Percentiles rank a stretch among this genome's conserved stretches.
These are phyloP conservation scores for Populus hybrid DNA, from an alignment of 441 rosid genomes.

Conservation along the genomic window DNA sequence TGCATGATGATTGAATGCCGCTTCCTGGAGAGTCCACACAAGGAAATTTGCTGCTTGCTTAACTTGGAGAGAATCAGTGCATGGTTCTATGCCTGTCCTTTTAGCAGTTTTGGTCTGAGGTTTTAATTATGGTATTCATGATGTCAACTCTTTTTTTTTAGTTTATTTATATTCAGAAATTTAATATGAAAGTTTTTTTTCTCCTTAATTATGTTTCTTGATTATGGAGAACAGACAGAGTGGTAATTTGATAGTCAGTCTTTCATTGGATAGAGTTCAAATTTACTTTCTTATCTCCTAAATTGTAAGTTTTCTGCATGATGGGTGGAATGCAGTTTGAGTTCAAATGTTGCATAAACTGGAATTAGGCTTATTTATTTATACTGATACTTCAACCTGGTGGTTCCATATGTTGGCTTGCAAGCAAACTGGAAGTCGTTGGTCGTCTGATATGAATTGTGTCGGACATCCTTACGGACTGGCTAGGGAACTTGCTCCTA, in stretches of 20 bases:
- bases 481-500: not conserved
- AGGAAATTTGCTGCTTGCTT: conserved; percentile 7
- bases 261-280: not conserved
- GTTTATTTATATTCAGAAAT: not conserved
- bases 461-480: not conserved
- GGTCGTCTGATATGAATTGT: not conserved
- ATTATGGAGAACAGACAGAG: not conserved
- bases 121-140: not conserved
- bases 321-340: not conserved
- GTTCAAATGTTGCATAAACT: not conserved
- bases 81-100: not conserved
- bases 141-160: too few relatives aligned
- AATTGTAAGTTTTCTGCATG: not conserved
- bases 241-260: not conserved
- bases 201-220: not conserved
- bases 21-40: not conserved
- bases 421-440: not conserved
- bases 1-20: conserved; percentile 9
- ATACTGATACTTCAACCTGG: not conserved
- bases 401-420: not conserved
- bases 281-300: not conserved
- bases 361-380: not conserved
- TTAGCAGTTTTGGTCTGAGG: not conserved
- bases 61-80: conserved; percentile 10
- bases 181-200: not conserved